phyloP scores from a whole-genome alignment of 257 asterid species.

The Petunia axillaris region DNA sequence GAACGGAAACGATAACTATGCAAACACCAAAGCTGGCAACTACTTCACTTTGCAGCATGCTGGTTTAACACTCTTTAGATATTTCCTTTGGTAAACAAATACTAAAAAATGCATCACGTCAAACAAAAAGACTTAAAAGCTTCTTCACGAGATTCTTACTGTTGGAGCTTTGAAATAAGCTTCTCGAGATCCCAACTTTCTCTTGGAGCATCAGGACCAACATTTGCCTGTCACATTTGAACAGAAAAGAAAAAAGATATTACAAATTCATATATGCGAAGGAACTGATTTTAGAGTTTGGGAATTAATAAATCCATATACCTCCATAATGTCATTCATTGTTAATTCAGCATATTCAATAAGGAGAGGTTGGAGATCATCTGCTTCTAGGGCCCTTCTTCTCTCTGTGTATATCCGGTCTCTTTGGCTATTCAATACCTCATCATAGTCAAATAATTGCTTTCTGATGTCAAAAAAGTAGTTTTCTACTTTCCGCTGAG shows the following conservation, averaged over 20 bases:
- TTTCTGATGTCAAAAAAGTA: slow-evolving; percentile 97
- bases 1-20: not conserved
- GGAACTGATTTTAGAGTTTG: slow-evolving; percentile 10
- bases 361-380: slow-evolving; percentile 83
- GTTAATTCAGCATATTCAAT: slow-evolving; percentile 97
- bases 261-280: not conserved
- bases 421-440: slow-evolving; percentile 98
- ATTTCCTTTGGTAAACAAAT: slow-evolving; percentile 4
- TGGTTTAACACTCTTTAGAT: not conserved
- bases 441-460: slow-evolving; percentile 91
- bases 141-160: slow-evolving; percentile 51
- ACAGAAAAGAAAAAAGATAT: slow-evolving; percentile 18
- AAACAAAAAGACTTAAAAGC: not conserved
- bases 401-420: slow-evolving; percentile 95
- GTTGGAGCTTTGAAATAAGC: slow-evolving; percentile 85
- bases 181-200: slow-evolving; percentile 95
- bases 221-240: slow-evolving; percentile 68
- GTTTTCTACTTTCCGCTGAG: slow-evolving; percentile 96
- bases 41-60: too few relatives aligned
- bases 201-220: slow-evolving; percentile 79
- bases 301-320: slow-evolving; percentile 32
- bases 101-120: not conserved
- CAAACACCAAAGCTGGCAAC: not conserved
- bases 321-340: slow-evolving; percentile 97
- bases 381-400: slow-evolving; percentile 92